A percentile compares a stretch with the other conserved stretches of the same genome.
Conservation (phyloP, 352 stramenopile species). For the Thalassiosira hispida region DNA sequence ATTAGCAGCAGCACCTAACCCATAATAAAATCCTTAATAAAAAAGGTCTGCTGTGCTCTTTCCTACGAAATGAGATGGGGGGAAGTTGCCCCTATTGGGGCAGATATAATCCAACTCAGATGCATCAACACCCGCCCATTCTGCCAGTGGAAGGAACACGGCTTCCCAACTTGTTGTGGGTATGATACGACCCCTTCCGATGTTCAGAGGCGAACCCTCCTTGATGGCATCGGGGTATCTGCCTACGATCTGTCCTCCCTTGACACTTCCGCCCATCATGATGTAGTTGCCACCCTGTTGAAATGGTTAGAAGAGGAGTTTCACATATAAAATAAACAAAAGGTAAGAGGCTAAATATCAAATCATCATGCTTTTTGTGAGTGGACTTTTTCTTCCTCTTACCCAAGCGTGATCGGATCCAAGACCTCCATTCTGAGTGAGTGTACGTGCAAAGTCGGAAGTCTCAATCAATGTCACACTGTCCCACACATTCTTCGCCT, state of each 20-base stretch:
- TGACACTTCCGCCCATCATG: conserved; percentile 69
- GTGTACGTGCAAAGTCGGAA: conserved; percentile 81
- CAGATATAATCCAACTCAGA: conserved; percentile 60
- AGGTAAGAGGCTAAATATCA: too few species aligned
- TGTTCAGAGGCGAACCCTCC: conserved; percentile 51
- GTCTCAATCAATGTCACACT: conserved; percentile 58
- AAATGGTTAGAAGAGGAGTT: conserved; percentile 1
- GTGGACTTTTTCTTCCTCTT: too few species aligned
- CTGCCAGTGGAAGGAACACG: conserved; percentile 64
- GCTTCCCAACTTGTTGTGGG: conserved; percentile 77
- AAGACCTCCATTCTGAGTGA: conserved; percentile 64
- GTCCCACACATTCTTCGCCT: conserved; percentile 66
- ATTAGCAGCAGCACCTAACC: too few species aligned
- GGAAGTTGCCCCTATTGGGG: conserved; percentile 62
- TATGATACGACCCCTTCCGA: conserved; percentile 75
- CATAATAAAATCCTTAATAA: too few species aligned
- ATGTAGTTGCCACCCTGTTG: conserved; percentile 70
- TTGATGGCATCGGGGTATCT: conserved; percentile 72
- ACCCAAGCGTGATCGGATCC: conserved; percentile 80
- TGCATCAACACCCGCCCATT: conserved; percentile 69
- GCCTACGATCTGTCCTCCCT: conserved; percentile 70
- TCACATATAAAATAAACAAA: not conserved
- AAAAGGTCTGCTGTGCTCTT: too few species aligned
- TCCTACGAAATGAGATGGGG: conserved; percentile 38
- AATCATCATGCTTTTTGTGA: too few species aligned